phyloP scores from a whole-genome alignment of 352 stramenopile genomes.

The Phytophthora boehmeriae region DNA sequence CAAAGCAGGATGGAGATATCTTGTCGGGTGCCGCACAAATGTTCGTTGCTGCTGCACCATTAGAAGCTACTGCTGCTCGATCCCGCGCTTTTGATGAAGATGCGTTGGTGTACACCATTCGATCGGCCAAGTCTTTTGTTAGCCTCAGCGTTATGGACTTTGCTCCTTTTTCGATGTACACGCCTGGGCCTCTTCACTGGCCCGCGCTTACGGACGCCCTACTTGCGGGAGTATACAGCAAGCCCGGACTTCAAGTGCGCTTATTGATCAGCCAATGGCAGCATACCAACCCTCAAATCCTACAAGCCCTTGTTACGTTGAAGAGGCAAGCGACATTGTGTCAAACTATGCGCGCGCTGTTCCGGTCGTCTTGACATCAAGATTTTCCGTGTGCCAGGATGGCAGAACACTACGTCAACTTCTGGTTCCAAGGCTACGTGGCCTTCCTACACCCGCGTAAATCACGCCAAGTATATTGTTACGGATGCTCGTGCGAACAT shows the following conservation, averaged over 20 bases:
- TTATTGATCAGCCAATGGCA: constrained; percentile 84
- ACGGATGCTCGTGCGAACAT: constrained; percentile 80
- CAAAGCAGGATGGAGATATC: neutral
- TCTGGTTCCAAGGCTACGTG: constrained; percentile 36
- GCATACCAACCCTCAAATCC: constrained; percentile 65
- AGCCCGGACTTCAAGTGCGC: constrained; percentile 50
- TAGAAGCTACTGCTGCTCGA: constrained; percentile 55
- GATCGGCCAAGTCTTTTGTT: constrained; percentile 52
- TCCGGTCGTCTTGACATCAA: constrained; percentile 69
- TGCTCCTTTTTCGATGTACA: constrained; percentile 72
- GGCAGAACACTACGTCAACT: constrained; percentile 63
- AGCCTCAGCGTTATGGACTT: constrained; percentile 89
- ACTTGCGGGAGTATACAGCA: constrained; percentile 60
- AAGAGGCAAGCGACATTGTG: constrained; percentile 58
- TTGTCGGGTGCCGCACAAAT: constrained; percentile 29
- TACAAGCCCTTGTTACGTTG: constrained; percentile 49
- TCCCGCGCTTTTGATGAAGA: constrained; percentile 75
- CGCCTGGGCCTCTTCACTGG: constrained; percentile 64
- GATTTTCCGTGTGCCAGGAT: constrained; percentile 77
- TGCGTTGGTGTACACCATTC: constrained; percentile 76
- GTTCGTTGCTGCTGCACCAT: constrained; percentile 69
- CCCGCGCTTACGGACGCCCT: constrained; percentile 69
- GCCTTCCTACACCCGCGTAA: constrained; percentile 79
- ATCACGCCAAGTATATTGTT: constrained; percentile 88
- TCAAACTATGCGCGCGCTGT: constrained; percentile 41